phyloP scores from a whole-genome alignment of 192 early-diverging fungal genomes.

The Allomyces macrogynus region DNA sequence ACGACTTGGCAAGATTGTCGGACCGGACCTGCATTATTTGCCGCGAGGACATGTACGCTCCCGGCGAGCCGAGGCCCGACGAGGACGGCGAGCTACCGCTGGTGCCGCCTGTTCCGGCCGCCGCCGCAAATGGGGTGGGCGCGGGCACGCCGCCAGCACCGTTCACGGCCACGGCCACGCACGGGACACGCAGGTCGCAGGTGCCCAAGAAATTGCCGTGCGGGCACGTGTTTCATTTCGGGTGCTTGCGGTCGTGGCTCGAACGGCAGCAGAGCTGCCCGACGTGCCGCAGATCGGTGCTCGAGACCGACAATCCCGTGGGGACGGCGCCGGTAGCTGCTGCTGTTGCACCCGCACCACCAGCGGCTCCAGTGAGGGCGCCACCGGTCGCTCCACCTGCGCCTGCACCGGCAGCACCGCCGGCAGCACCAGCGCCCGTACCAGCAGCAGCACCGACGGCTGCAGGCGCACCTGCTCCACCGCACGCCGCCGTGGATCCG shows the following conservation, averaged over 20 bases:
- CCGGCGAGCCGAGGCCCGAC: neutral
- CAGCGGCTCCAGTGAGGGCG: neutral
- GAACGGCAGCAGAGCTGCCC: conserved; percentile 96
- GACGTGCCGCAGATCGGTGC: conserved; percentile 43
- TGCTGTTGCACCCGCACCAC: too few species aligned
- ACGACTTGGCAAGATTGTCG: conserved; percentile 46
- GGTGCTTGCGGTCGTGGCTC: conserved; percentile 88
- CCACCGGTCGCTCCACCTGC: neutral
- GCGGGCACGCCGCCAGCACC: neutral
- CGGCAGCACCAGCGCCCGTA: neutral
- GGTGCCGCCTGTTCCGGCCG: conserved; percentile 12
- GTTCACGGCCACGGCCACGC: conserved; percentile 1
- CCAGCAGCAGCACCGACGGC: too few species aligned
- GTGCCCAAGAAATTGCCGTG: conserved; percentile 81
- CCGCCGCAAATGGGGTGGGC: conserved; percentile 8
- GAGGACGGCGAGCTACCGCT: conserved; percentile 8
- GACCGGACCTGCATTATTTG: conserved; percentile 92
- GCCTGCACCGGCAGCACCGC: neutral
- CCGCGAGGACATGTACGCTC: conserved; percentile 71
- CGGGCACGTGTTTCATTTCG: conserved; percentile 94
- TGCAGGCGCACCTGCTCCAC: too few species aligned
- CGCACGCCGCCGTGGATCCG: too few species aligned
- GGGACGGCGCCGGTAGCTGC: too few species aligned
- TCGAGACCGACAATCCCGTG: neutral
- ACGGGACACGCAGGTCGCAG: conserved; percentile 2